Percentiles rank a stretch among this genome's conserved stretches.
Conservation (phyloP, 352 stramenopile species). For the Plasmopara viticola region DNA sequence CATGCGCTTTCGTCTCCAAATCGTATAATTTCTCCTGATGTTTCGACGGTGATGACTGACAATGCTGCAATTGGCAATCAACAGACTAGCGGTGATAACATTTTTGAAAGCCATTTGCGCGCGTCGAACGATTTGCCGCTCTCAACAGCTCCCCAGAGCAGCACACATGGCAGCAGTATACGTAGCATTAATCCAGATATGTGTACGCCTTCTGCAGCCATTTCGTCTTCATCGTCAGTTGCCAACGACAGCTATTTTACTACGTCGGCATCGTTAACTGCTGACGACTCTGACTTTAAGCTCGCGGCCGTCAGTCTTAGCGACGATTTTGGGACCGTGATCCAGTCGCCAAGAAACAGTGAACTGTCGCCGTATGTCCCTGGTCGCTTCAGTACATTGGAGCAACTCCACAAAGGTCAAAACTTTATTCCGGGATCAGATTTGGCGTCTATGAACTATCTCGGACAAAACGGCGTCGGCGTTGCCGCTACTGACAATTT, state of each 20-base stretch:
- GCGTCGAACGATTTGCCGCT: slow-evolving; percentile 18
- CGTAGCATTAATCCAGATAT: slow-evolving; percentile 20
- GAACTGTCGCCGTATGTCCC: slow-evolving; percentile 13
- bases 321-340: slow-evolving; percentile 3
- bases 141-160: slow-evolving; percentile 16
- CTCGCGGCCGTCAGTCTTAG: slow-evolving; percentile 1
- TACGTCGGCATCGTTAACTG: slow-evolving; percentile 16
- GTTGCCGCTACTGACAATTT: slow-evolving; percentile 19
- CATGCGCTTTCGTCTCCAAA: background rate
- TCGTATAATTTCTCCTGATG: background rate
- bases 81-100: slow-evolving; percentile 7
- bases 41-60: background rate
- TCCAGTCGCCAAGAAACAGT: slow-evolving; percentile 5
- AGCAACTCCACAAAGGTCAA: slow-evolving; percentile 5
- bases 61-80: background rate
- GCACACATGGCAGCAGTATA: slow-evolving; percentile 18
- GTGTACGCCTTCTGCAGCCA: slow-evolving; percentile 15
- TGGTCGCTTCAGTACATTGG: slow-evolving; percentile 12
- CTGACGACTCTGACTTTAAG: slow-evolving; percentile 6
- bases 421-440: background rate
- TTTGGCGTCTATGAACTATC: slow-evolving; percentile 6
- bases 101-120: slow-evolving; percentile 18
- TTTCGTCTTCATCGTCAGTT: slow-evolving; percentile 12
- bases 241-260: slow-evolving; percentile 11
- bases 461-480: slow-evolving; percentile 17